Base-by-base conservation (phyloP, 768 basidiomycete species). In the Boletus rubescentipes region DNA sequence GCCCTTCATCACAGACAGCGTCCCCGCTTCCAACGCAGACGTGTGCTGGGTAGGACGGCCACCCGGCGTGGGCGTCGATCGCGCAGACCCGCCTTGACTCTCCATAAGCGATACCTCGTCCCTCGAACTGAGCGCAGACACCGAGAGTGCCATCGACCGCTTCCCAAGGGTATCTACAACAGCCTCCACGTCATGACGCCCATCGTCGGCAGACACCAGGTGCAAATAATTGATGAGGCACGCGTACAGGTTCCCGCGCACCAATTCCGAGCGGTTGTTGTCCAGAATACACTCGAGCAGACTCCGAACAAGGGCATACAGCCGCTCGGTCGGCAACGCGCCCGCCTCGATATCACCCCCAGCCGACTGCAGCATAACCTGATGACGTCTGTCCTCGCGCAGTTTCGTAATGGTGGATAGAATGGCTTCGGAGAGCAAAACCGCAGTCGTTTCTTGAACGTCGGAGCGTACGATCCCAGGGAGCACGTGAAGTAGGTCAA, bases 191-290 rank as follows among this genome's bases (percentile, higher is more conserved):
- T 58, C 62, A 4, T 32, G 36, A 15, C 9, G 45, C 4, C 53
- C 57, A 34, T 65, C 66, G 41, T 65, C 61, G 29, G 58, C 40
- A 20, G 67, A 69, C 15, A 73, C 61, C n/a, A 96, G 80, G 64
- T 94, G 87, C 38, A 96, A 73, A 65, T 93, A 95, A 70, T 96
- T 96, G 72, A 92, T 84, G 53, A 98, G 75, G 5, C 91, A 77
- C 4, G 93, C 92, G 68, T 96, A 98, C n/a, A 98, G 77, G 66
- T 98, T 98, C 8, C 96, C 96, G 23, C 95, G 87, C 16, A 94
- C 88, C 46, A 91, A 77, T 65, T 96, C 93, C 26, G 88, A 81
- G 12, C 85, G 86, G 55, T 87, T 90, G 54, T 81, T 86, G 56
- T 89, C 85, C 53, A 87, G 64, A 51, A 94, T 80, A 44, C 86